Evolutionary conservation across 345 rosid species (phyloP), one percentile per base, ranked within the genome.

Genomic region (Brassica cretica): DNA sequence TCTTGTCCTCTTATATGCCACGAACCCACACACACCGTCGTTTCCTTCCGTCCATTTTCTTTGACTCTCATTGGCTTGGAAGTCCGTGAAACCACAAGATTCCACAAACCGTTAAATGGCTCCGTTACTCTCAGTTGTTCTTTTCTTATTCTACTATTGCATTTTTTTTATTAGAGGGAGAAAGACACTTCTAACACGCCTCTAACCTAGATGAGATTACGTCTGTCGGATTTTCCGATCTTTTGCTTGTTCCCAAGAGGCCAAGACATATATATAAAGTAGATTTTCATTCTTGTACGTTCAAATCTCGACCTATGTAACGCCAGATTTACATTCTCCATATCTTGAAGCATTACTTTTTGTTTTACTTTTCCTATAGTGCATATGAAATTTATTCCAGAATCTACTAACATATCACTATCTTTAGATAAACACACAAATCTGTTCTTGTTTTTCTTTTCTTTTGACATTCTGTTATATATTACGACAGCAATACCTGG

Each of bases 181-280:
- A 58, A 39, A 46, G 35, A 33, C 35, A 25, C 53, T 60, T 51
- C 78, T 68, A 63, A 66, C 73, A 73, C 81, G 77, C 77, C 73
- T 72, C 77, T 78, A 27, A 59, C 29, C 72, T 5, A 24, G 44
- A 15, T 44, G 64, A 78, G 73, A 72, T 78, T 67, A 24, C 68
- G 18, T 66, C 6, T 66, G 73, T 78, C 77, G 81, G 63, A 66
- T 25, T 58, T 46, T 44, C 14, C 62, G 70, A 73, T 79, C 64
- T 10, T 67, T 68, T 49, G 78, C 74, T 79, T 49, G 64, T 73
- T 79, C 69, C 78, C 82, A 62, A 68, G 19, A 51, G 70, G 27
- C 78, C 82, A 62, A 68, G 19, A 51, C 74, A 39, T 16, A 9
- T 58, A 51, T 4, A 73, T 79, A 79, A 68, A 74, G 74, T 69